These are phyloP conservation scores for Dipteronia dyeriana DNA, from an alignment of 345 rosid genomes.

Conservation along the genomic window DNA sequence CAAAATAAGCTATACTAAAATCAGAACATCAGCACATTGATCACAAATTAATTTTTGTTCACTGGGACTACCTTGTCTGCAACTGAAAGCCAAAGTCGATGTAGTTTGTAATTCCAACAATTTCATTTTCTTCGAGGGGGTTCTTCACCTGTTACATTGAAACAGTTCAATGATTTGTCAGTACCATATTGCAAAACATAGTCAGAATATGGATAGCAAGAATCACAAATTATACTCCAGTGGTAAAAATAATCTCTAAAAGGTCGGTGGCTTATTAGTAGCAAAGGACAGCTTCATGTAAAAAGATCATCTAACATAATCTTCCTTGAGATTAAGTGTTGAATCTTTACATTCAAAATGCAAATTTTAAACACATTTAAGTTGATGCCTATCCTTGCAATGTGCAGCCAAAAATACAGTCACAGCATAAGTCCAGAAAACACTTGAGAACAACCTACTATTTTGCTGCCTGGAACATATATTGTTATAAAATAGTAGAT, in stretches of 20 bases:
- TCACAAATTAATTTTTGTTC: not conserved
- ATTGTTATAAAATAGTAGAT: not conserved
- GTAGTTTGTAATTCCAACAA: constrained; percentile 93
- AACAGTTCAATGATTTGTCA: constrained; percentile 18
- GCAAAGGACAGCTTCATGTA: not conserved
- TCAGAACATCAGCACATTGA: constrained; percentile 19
- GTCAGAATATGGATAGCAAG: not conserved
- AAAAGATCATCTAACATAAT: not conserved
- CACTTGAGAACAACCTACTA: not conserved
- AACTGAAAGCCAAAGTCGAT: constrained; percentile 91
- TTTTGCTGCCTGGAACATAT: not conserved
- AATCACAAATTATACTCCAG: constrained; percentile 7
- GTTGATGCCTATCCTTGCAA: not conserved
- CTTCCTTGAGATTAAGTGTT: not conserved
- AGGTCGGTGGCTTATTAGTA: not conserved
- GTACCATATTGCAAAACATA: constrained; percentile 14
- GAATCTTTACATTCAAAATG: not conserved
- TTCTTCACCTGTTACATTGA: constrained; percentile 71
- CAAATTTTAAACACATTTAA: not conserved
- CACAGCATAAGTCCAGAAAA: not conserved
- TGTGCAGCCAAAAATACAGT: not conserved
- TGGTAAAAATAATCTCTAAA: not conserved
- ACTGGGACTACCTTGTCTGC: constrained; percentile 61
- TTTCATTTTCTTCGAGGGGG: constrained; percentile 71
- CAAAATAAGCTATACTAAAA: constrained; percentile 16